A percentile compares a stretch with the other conserved stretches of the same genome.
These are phyloP conservation scores for Calycina marina DNA, from an alignment of 2,329 filamentous ascomycete species.

Conservation along the genomic window DNA sequence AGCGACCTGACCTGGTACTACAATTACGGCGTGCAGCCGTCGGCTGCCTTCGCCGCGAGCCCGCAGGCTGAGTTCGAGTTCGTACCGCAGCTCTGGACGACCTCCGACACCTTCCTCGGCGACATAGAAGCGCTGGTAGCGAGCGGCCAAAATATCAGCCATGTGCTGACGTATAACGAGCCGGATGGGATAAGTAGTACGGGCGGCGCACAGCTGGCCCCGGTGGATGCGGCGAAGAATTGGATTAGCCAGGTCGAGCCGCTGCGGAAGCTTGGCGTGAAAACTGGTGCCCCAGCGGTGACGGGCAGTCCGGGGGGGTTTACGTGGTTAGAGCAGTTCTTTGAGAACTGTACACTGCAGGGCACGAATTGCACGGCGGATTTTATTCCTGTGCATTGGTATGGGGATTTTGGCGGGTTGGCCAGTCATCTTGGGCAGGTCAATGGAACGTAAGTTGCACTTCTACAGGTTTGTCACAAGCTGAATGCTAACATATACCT, in stretches of 20 bases:
- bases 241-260: conserved; percentile 64
- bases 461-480: background rate
- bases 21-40: conserved; percentile 53
- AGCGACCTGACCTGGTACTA: conserved; percentile 71
- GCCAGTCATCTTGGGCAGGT: conserved; percentile 24
- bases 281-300: conserved; percentile 56
- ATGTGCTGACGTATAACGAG: conserved; percentile 69
- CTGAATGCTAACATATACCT: conserved; percentile 1
- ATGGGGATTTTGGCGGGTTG: conserved; percentile 37
- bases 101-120: conserved; percentile 44
- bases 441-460: conserved; percentile 14
- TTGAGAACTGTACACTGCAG: conserved; percentile 42
- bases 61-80: conserved; percentile 50
- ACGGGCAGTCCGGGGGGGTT: conserved; percentile 47
- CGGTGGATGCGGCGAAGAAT: conserved; percentile 44
- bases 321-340: conserved; percentile 53
- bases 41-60: conserved; percentile 30
- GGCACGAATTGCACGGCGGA: conserved; percentile 42
- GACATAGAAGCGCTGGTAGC: conserved; percentile 40
- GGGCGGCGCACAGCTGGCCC: conserved; percentile 44
- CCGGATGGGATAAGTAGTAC: conserved; percentile 40
- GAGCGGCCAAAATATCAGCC: conserved; percentile 42
- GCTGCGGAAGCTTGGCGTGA: conserved; percentile 46
- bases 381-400: conserved; percentile 52
- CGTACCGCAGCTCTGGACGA: conserved; percentile 64